phyloP scores from a whole-genome alignment of 2,329 filamentous ascomycete genomes.

The Sodiomyces alkalinus region DNA sequence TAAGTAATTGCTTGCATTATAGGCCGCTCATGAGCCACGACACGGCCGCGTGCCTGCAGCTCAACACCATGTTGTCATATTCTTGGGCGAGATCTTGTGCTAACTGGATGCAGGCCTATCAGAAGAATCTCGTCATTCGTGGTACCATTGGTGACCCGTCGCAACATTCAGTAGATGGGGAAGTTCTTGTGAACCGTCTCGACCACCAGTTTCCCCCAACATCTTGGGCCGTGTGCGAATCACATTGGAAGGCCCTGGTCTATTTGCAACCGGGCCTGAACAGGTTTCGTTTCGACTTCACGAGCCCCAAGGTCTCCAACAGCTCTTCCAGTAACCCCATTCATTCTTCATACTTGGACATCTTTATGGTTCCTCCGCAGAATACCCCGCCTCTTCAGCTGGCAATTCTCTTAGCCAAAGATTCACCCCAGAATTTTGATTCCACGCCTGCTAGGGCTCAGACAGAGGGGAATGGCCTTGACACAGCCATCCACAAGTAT shows the following conservation, averaged over 20 bases:
- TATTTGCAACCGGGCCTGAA: constrained; percentile 90
- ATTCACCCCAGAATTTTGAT: constrained; percentile 78
- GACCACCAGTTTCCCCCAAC: constrained; percentile 75
- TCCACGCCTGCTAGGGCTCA: constrained; percentile 59
- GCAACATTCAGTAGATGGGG: constrained; percentile 59
- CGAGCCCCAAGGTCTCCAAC: constrained; percentile 63
- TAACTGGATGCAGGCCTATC: constrained; percentile 52
- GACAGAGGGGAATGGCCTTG: constrained; percentile 68
- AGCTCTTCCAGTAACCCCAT: constrained; percentile 50
- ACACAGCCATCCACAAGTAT: constrained; percentile 75
- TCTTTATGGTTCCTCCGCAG: constrained; percentile 74
- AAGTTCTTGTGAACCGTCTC: constrained; percentile 61
- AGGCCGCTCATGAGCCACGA: constrained; percentile 1
- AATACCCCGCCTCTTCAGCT: constrained; percentile 75
- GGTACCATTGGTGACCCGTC: constrained; percentile 66
- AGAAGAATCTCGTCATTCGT: constrained; percentile 72
- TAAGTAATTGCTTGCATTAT: constrained; percentile 26
- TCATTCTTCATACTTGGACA: constrained; percentile 64
- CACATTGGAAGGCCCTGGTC: constrained; percentile 81
- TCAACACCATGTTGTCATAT: too few species aligned
- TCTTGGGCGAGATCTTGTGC: too few species aligned
- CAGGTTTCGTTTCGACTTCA: constrained; percentile 74
- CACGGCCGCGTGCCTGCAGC: constrained; percentile 3
- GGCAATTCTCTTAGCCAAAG: constrained; percentile 73
- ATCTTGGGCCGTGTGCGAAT: constrained; percentile 76